Conservation (phyloP, 768 basidiomycete species). For the Pisolithus albus region DNA sequence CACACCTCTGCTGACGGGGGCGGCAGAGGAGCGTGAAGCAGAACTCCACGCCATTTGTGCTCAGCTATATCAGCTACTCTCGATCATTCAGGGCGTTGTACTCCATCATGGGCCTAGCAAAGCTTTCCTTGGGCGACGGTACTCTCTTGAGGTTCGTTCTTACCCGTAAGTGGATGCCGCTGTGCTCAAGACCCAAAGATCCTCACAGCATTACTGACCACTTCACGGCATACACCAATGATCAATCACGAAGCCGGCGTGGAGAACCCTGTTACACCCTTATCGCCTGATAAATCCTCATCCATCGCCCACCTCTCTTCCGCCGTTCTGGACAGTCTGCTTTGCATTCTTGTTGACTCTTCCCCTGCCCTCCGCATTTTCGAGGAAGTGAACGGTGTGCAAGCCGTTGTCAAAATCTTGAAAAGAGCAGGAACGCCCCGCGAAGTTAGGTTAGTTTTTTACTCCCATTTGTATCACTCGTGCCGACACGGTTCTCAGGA, state of each 20-base stretch:
- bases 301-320: conserved; percentile 52
- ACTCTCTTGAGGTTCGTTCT: conserved; percentile 56
- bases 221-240: conserved; percentile 55
- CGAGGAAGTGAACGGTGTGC: conserved; percentile 71
- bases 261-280: not conserved
- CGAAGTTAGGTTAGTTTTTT: conserved; percentile 71
- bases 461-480: conserved; percentile 34
- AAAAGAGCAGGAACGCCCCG: conserved; percentile 83
- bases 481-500: conserved; percentile 40
- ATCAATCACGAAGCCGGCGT: conserved; percentile 10
- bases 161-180: not conserved
- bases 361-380: conserved; percentile 68
- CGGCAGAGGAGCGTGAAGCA: conserved; percentile 35
- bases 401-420: conserved; percentile 77
- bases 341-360: conserved; percentile 87
- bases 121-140: conserved; percentile 57
- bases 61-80: conserved; percentile 54
- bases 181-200: conserved; percentile 39
- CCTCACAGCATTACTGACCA: conserved; percentile 62
- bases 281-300: conserved; percentile 18
- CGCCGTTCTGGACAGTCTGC: conserved; percentile 71
- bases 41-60: conserved; percentile 44
- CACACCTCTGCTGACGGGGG: not conserved
- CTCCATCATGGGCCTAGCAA: conserved; percentile 68
- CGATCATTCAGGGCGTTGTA: conserved; percentile 69